Conservation (phyloP, 345 rosid genomes). For the Moringa oleifera region DNA sequence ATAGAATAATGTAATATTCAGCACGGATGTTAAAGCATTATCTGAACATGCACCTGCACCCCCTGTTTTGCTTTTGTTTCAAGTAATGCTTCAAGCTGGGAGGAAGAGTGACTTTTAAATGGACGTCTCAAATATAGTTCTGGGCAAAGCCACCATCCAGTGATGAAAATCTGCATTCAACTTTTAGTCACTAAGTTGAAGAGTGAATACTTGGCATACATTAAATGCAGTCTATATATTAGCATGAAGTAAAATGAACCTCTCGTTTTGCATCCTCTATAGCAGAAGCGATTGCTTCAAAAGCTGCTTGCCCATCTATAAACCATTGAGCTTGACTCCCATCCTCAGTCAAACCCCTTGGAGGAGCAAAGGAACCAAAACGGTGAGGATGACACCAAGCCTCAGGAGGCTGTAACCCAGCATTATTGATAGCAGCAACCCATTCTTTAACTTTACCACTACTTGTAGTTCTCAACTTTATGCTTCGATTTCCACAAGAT, state of each 20-base stretch:
- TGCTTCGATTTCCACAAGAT: slow-evolving; percentile 55
- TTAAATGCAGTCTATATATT: background rate
- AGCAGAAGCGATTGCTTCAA: slow-evolving; percentile 82
- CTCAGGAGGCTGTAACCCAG: slow-evolving; percentile 42
- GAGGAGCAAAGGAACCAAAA: slow-evolving; percentile 74
- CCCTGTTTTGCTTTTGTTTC: slow-evolving; percentile 90
- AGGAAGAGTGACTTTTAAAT: slow-evolving; percentile 45
- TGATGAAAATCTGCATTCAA: slow-evolving; percentile 65
- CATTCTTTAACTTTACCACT: slow-evolving; percentile 60
- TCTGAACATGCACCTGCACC: slow-evolving; percentile 51
- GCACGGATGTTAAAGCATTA: background rate
- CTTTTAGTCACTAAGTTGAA: slow-evolving; percentile 5
- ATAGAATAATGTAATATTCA: background rate
- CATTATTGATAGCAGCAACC: slow-evolving; percentile 67
- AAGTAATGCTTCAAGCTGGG: slow-evolving; percentile 69
- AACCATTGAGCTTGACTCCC: slow-evolving; percentile 96
- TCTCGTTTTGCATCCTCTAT: slow-evolving; percentile 78
- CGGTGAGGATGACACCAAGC: slow-evolving; percentile 81
- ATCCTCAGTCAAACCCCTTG: slow-evolving; percentile 72
- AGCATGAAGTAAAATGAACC: slow-evolving; percentile 37
- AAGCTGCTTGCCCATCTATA: slow-evolving; percentile 83
- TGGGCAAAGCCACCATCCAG: slow-evolving; percentile 99
- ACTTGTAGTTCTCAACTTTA: slow-evolving; percentile 55
- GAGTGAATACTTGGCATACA: background rate
- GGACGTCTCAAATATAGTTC: slow-evolving; percentile 93